Base-by-base conservation (phyloP, 768 basidiomycete species). In the Pleurotus ostreatus region DNA sequence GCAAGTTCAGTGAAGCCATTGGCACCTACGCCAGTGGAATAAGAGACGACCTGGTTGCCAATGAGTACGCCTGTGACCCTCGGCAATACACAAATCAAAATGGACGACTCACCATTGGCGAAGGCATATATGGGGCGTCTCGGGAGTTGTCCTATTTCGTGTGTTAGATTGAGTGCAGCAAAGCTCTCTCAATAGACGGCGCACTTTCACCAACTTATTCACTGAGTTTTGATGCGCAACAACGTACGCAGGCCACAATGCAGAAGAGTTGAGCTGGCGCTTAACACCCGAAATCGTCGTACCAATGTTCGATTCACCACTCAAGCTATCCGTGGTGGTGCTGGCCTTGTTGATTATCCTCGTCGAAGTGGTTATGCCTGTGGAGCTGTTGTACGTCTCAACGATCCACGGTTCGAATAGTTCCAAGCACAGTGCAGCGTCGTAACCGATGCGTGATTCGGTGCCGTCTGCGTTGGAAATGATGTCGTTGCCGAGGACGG, bases 81-180 rank as follows among this genome's bases (percentile, higher is more conserved):
- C 23, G 23, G 5, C 4, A 43, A 25, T 20, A 49, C 25, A 46
- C 0, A n/a, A 39, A 34, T 11, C 30, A 34, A 4, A 11, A 4
- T 12, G 16, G 25, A 41, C 22, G 25, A 53, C 68, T 44, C 51
- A 77, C 76, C 40, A 70, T 70, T 15, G 74, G 74, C 5, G 72
- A 72, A n/a, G 77, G 75, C 8, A 73, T 71, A 57, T 77, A 78
- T 16, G 47, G 65, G 4, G 66, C 55, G 54, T 74, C 74, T 18
- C 72, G 63, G 9, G 71, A 74, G 47, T 74, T 77, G 55, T 75
- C 76, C 71, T 71, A 48, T 15, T 9, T 2, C 13, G n/a, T 16
- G 38, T n/a, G 20, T 49, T 49, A 37, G 48, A 49, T n/a, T 16
- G 51, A 52, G 39, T 13, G 1, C 20, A 26, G 4, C 26, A 26